These are phyloP conservation scores for Verticillium klebahnii DNA, from an alignment of 2,329 filamentous ascomycete genomes.

Conservation along the genomic window DNA sequence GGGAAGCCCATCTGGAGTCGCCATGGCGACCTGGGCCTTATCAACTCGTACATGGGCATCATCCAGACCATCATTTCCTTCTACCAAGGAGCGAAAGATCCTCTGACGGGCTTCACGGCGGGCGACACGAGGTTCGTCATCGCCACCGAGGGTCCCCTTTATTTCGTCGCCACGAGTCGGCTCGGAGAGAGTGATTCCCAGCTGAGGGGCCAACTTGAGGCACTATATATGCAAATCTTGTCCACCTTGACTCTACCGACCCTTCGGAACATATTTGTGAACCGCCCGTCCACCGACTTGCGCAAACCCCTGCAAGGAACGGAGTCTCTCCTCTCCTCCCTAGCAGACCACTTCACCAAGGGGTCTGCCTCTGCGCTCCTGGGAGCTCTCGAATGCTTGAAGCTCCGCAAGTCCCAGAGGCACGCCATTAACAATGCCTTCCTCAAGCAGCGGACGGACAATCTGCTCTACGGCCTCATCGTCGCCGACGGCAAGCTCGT, in stretches of 20 bases:
- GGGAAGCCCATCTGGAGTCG: conserved; percentile 97
- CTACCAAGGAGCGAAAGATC: conserved; percentile 76
- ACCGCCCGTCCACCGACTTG: conserved; percentile 90
- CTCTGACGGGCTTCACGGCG: conserved; percentile 80
- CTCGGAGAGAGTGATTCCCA: conserved; percentile 90
- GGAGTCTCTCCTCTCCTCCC: conserved; percentile 81
- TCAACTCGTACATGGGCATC: conserved; percentile 91
- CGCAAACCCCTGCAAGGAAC: conserved; percentile 87
- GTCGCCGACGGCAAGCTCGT: conserved; percentile 91
- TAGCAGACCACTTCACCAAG: conserved; percentile 90
- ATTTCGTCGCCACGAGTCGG: conserved; percentile 89
- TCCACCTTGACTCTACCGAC: conserved; percentile 89
- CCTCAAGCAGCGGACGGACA: conserved; percentile 70
- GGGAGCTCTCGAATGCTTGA: conserved; percentile 89
- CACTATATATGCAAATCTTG: conserved; percentile 95
- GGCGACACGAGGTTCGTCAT: conserved; percentile 82
- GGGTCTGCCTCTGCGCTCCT: conserved; percentile 87
- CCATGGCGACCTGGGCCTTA: conserved; percentile 83
- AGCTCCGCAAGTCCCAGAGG: conserved; percentile 81
- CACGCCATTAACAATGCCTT: conserved; percentile 83
- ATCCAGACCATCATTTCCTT: conserved; percentile 98
- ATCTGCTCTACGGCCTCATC: conserved; percentile 86
- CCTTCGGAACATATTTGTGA: conserved; percentile 79
- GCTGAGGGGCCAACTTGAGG: conserved; percentile 81
- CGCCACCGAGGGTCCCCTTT: conserved; percentile 77